Percentiles rank a stretch among this genome's conserved stretches.
Conservation (phyloP, 2,329 filamentous ascomycete genomes). For the Aspergillus felis region DNA sequence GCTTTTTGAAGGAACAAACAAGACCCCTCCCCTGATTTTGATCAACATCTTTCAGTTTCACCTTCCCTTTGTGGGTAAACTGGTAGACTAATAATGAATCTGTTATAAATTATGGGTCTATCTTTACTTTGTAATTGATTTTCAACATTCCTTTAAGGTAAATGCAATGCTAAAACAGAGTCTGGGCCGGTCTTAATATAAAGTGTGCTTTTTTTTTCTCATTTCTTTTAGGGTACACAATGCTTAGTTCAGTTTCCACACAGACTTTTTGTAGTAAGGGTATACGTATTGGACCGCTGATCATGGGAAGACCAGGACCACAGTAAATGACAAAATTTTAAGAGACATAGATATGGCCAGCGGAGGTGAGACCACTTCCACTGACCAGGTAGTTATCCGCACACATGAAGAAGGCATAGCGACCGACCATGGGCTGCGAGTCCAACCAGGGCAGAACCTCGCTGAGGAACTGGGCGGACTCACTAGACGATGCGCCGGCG, state of each 20-base stretch:
- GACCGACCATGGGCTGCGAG: conserved; percentile 30
- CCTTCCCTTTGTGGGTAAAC: not conserved
- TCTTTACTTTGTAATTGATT: not conserved
- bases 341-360: conserved; percentile 27
- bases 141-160: not conserved
- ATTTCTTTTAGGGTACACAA: not conserved
- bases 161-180: not conserved
- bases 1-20: not conserved
- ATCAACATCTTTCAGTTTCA: not conserved
- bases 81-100: not conserved
- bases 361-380: conserved; percentile 21
- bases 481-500: conserved; percentile 17
- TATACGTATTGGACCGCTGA: not conserved
- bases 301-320: not conserved
- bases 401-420: conserved; percentile 43
- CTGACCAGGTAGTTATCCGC: conserved; percentile 31
- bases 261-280: not conserved
- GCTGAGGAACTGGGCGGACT: conserved; percentile 33
- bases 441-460: conserved; percentile 40
- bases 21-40: not conserved
- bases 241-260: not conserved
- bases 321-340: not conserved
- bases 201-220: not conserved
- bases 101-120: not conserved
- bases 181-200: not conserved